These are phyloP conservation scores for Suillus plorans DNA, from an alignment of 768 basidiomycete species.

Conservation along the genomic window DNA sequence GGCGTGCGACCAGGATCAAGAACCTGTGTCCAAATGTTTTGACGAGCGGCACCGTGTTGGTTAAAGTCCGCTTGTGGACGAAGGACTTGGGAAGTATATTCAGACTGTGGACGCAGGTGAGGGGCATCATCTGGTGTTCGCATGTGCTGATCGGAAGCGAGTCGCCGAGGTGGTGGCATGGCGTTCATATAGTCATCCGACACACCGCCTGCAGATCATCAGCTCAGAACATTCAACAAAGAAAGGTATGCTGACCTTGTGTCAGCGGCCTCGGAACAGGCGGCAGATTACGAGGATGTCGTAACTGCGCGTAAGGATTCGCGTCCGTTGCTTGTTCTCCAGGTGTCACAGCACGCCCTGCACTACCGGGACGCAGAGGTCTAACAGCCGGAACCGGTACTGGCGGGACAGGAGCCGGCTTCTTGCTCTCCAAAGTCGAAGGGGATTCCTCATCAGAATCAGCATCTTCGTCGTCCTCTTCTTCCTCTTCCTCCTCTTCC, in stretches of 20 bases:
- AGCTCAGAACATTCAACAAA: conserved; percentile 11
- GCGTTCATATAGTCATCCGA: conserved; percentile 44
- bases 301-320: conserved; percentile 46
- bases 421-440: conserved; percentile 32
- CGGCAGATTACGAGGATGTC: conserved; percentile 64
- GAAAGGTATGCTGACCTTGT: conserved; percentile 39
- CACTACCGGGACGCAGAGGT: conserved; percentile 28
- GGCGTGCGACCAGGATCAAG: conserved; percentile 66
- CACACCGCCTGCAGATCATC: conserved; percentile 31
- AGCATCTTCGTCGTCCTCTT: conserved; percentile 62
- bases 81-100: conserved; percentile 52
- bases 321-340: conserved; percentile 31
- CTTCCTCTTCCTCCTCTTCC: conserved; percentile 77
- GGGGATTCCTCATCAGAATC: conserved; percentile 56
- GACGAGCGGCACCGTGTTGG: conserved; percentile 54
- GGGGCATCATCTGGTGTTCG: conserved; percentile 60
- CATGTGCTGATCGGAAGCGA: conserved; percentile 52
- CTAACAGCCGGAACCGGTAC: conserved; percentile 24
- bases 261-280: conserved; percentile 53
- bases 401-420: conserved; percentile 21
- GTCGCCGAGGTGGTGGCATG: conserved; percentile 43
- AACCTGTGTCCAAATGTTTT: conserved; percentile 86
- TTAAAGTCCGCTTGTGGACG: conserved; percentile 58
- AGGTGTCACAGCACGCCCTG: conserved; percentile 26
- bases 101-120: conserved; percentile 52